A percentile compares a stretch with the other conserved stretches of the same genome.
Conservation (phyloP, 179 eudicot genomes). For the Beta macrorhiza region DNA sequence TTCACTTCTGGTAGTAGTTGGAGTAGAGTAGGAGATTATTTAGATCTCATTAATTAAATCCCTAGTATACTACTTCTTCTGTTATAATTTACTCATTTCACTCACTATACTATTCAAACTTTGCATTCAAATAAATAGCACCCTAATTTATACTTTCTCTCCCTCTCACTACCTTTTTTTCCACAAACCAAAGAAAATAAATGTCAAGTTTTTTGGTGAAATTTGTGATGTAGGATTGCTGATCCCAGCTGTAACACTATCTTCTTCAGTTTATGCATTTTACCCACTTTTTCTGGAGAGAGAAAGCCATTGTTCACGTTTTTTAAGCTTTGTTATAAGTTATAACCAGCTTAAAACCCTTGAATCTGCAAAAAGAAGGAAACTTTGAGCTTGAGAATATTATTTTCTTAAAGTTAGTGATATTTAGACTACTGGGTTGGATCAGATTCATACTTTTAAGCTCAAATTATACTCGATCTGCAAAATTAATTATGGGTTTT, state of each 20-base stretch:
- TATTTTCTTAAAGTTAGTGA: background rate
- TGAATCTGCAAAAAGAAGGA: background rate
- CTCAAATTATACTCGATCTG: conserved; percentile 20
- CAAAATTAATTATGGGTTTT: conserved; percentile 1
- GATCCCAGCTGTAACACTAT: background rate
- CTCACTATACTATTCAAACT: background rate
- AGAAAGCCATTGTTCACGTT: background rate
- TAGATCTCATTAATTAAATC: background rate
- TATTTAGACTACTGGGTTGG: conserved; percentile 2
- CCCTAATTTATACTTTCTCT: background rate
- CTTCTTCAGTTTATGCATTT: conserved; percentile 15
- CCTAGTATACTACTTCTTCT: background rate
- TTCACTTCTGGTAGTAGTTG: conserved; percentile 15
- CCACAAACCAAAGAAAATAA: background rate
- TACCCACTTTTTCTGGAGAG: background rate
- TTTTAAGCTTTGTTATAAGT: background rate
- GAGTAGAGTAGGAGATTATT: background rate
- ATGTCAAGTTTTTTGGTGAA: background rate
- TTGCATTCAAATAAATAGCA: conserved; percentile 5
- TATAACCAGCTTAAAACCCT: background rate
- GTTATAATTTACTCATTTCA: background rate
- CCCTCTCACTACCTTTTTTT: background rate
- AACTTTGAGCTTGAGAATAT: background rate
- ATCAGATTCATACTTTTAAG: conserved; percentile 21
- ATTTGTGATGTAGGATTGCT: background rate